phyloP scores from a whole-genome alignment of 2,329 filamentous ascomycete species.

The Aspergillus nomiae region DNA sequence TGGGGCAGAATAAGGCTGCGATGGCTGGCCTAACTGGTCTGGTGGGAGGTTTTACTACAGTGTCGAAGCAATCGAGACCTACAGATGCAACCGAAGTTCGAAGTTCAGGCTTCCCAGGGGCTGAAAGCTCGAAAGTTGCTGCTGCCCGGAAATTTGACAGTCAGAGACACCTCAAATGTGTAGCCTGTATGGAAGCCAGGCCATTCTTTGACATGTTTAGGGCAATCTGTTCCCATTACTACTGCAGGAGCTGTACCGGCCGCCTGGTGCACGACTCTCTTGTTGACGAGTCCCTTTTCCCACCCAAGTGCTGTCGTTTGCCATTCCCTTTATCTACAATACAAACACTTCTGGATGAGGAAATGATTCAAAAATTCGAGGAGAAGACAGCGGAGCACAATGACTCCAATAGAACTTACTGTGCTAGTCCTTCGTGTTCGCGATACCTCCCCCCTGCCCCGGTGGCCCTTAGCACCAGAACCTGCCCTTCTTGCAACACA shows the following conservation, averaged over 20 bases:
- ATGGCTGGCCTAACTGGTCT: not conserved
- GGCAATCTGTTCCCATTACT: slow-evolving; percentile 21
- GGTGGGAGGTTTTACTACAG: not conserved
- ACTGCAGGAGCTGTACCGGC: slow-evolving; percentile 25
- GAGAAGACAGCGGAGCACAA: slow-evolving; percentile 26
- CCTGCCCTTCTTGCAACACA: slow-evolving; percentile 22
- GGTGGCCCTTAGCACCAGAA: slow-evolving; percentile 18
- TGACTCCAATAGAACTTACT: slow-evolving; percentile 29
- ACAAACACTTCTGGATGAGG: slow-evolving; percentile 11
- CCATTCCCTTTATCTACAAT: slow-evolving; percentile 17
- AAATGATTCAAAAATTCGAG: slow-evolving; percentile 13
- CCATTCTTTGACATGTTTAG: not conserved
- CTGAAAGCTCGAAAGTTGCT: not conserved
- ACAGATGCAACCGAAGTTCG: not conserved
- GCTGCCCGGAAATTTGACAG: not conserved
- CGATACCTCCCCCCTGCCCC: slow-evolving; percentile 24
- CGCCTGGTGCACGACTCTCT: slow-evolving; percentile 21
- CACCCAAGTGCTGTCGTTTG: slow-evolving; percentile 30
- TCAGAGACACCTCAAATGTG: slow-evolving; percentile 3
- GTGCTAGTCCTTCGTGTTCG: slow-evolving; percentile 23
- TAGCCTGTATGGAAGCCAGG: slow-evolving; percentile 9
- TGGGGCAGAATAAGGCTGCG: not conserved
- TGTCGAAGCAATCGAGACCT: not conserved
- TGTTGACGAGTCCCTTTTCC: slow-evolving; percentile 28
- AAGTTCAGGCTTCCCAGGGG: not conserved